Evolutionary conservation across 1,284 basidiomycete species (phyloP), one percentile per base, ranked within the genome.

Genomic region (Trichosporon faecale): DNA sequence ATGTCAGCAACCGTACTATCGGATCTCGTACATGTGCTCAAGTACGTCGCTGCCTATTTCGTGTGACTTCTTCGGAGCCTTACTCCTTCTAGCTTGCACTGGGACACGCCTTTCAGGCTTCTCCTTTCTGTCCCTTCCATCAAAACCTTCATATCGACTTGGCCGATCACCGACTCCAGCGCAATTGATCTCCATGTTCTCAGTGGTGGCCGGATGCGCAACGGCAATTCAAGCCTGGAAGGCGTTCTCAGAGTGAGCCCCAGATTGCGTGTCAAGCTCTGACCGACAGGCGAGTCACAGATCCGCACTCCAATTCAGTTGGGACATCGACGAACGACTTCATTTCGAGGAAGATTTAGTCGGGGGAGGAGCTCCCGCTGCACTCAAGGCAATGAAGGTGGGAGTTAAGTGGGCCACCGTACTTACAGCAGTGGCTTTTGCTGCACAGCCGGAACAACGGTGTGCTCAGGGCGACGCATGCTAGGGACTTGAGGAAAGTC

Each of bases 51-150:
- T 12, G 33, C 9, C 35, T 37, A 1, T 14, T 12, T 7, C 35
- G 8, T 9, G 3, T 14, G 11, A 14, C 11, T 3, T 27, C 40
- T 25, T 12, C 18, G n/a, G n/a, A 6, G 14, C 2, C 12, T 27
- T 18, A 61, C 65, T 55, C 64, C 18, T 40, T 1, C 8, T 7
- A 77, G 79, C 9, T 69, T 79, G 16, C 77, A 78, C 67, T 67
- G 70, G 3, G 25, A 66, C 0, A 8, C 79, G 0, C 78, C 76
- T 0, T 64, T 80, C 14, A 72, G 78, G 11, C 66, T 80, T 9
- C 69, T 81, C 8, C 71, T 81, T 16, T 79, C 79, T 11, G 78
- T 80, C 0, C 76, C 79, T 0, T 79, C 78, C 9, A 74, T 75
- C 0, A 63, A 73, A 1, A 72, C 72, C 3, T 78, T 81, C 57